These are phyloP conservation scores for Penicillium diatomitis DNA, from an alignment of 495 filamentous ascomycete genomes.

Conservation along the genomic window DNA sequence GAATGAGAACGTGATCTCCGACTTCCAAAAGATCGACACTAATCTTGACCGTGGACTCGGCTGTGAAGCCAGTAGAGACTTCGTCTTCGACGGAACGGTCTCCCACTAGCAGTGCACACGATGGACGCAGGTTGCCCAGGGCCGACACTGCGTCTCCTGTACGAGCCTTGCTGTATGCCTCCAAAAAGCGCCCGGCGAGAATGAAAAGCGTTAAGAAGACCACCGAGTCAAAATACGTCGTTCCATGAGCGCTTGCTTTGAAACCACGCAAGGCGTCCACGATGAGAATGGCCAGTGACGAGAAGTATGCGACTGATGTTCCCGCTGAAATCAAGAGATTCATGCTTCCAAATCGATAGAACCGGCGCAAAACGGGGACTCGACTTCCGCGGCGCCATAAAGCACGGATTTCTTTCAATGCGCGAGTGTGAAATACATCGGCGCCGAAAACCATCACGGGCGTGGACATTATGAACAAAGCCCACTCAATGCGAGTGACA, in stretches of 20 bases:
- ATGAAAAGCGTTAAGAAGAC: slow-evolving; percentile 92
- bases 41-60: slow-evolving; percentile 33
- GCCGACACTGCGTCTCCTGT: slow-evolving; percentile 81
- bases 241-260: slow-evolving; percentile 33
- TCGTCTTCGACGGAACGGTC: background rate
- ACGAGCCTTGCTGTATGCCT: slow-evolving; percentile 88
- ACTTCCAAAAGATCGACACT: slow-evolving; percentile 71
- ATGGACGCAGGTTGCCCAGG: slow-evolving; percentile 69
- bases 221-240: slow-evolving; percentile 89
- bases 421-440: slow-evolving; percentile 74
- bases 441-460: slow-evolving; percentile 86
- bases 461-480: slow-evolving; percentile 77
- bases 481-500: slow-evolving; percentile 70
- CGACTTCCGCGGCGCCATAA: slow-evolving; percentile 76
- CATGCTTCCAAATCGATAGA: slow-evolving; percentile 95
- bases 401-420: slow-evolving; percentile 67
- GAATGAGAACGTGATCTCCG: slow-evolving; percentile 69
- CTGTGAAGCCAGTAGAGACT: slow-evolving; percentile 2
- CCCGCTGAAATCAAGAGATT: slow-evolving; percentile 87
- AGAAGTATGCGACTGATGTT: slow-evolving; percentile 80
- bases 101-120: slow-evolving; percentile 63
- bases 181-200: slow-evolving; percentile 68
- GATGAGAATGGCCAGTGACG: slow-evolving; percentile 71
- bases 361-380: slow-evolving; percentile 63
- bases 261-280: slow-evolving; percentile 46